Evolutionary conservation across 2,329 filamentous ascomycete species (phyloP).

Genomic region (Neonectria coccinea): DNA sequence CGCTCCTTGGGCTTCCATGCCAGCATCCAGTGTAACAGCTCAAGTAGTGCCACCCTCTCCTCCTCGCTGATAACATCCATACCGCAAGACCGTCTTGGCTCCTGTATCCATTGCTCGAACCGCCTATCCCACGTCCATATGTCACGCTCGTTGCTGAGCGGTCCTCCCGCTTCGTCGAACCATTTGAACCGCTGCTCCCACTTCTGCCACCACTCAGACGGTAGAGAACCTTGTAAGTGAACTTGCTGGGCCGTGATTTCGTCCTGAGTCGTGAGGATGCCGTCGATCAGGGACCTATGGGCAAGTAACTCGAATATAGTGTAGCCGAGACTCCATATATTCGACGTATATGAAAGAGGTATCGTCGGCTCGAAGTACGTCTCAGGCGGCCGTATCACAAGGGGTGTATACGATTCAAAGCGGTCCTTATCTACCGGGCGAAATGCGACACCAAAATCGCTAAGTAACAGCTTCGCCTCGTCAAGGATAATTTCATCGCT

Average conservation of each 20-base stretch:
- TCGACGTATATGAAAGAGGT: conserved; percentile 50
- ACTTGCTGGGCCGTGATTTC: conserved; percentile 34
- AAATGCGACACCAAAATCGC: conserved; percentile 54
- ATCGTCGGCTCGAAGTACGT: conserved; percentile 49
- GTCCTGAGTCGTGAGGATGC: too few species aligned
- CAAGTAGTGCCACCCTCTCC: conserved; percentile 17
- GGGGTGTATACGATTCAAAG: conserved; percentile 47
- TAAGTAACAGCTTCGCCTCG: conserved; percentile 41
- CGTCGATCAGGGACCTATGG: conserved; percentile 37
- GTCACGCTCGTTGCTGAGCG: conserved; percentile 20
- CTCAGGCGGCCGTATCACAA: conserved; percentile 50
- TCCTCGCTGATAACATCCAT: conserved; percentile 13
- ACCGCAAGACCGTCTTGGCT: conserved; percentile 9
- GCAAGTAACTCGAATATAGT: conserved; percentile 52
- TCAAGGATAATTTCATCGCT: conserved; percentile 46
- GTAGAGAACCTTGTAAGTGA: conserved; percentile 32
- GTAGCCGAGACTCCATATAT: conserved; percentile 56
- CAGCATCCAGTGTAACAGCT: conserved; percentile 30
- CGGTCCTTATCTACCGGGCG: conserved; percentile 37
- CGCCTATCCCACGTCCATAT: conserved; percentile 26
- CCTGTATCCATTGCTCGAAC: conserved; percentile 27
- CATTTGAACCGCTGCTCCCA: conserved; percentile 37
- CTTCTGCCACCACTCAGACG: conserved; percentile 39
- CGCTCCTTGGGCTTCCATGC: conserved; percentile 23
- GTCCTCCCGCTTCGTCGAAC: conserved; percentile 34